Percentiles rank a stretch among this genome's conserved stretches.
phyloP scores from a whole-genome alignment of 768 basidiomycete genomes.

The Pleurotus salmoneostramineus region DNA sequence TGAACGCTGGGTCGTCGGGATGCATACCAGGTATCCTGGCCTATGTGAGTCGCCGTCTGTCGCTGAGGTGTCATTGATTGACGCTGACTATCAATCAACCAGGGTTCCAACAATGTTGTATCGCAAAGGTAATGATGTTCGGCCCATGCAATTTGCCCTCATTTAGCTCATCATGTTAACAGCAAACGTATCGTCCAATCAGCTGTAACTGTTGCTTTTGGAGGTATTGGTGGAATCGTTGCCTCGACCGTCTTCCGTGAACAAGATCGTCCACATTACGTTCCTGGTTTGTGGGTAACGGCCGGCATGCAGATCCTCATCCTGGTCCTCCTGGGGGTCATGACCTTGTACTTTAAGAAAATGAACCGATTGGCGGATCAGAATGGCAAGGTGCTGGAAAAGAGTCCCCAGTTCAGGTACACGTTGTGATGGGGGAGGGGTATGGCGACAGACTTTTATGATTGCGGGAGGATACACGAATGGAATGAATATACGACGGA shows the following conservation, averaged over 20 bases:
- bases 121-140: constrained; percentile 42
- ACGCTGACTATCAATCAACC: neutral
- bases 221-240: constrained; percentile 39
- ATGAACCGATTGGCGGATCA: constrained; percentile 33
- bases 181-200: constrained; percentile 20
- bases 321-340: constrained; percentile 26
- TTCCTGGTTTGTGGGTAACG: constrained; percentile 39
- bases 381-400: constrained; percentile 28
- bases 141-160: neutral
- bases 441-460: neutral
- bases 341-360: constrained; percentile 30
- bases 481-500: neutral
- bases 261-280: constrained; percentile 38
- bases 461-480: neutral
- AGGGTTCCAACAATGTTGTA: constrained; percentile 40
- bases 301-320: constrained; percentile 36
- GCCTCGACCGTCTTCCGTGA: constrained; percentile 38
- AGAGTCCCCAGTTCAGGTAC: constrained; percentile 31
- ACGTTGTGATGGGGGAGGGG: constrained; percentile 22
- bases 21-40: constrained; percentile 41
- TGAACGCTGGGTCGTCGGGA: constrained; percentile 38
- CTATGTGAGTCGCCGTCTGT: constrained; percentile 24
- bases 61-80: neutral
- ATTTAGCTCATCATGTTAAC: neutral
- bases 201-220: constrained; percentile 37